Percentiles rank a stretch among this genome's conserved stretches.
phyloP scores from a whole-genome alignment of 1,284 basidiomycete genomes.

The Chondrostereum purpureum region DNA sequence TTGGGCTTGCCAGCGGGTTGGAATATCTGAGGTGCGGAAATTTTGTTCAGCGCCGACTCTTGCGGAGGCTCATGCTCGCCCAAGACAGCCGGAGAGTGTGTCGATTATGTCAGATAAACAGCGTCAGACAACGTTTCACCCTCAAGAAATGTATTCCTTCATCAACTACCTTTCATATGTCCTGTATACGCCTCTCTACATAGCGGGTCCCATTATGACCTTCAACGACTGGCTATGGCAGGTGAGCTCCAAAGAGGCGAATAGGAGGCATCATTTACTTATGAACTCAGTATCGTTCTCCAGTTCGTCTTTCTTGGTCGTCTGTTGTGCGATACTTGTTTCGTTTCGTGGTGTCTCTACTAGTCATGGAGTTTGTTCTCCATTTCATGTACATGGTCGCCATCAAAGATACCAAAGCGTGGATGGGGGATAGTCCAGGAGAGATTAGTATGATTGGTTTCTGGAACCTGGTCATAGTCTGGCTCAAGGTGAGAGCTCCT shows the following conservation, averaged over 20 bases:
- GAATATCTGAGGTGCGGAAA: slow-evolving; percentile 40
- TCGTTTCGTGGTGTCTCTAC: slow-evolving; percentile 67
- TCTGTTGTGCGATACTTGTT: slow-evolving; percentile 50
- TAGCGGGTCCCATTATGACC: slow-evolving; percentile 94
- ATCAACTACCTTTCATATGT: slow-evolving; percentile 53
- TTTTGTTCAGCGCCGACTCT: slow-evolving; percentile 9
- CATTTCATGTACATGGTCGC: slow-evolving; percentile 97
- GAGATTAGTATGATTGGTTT: slow-evolving; percentile 93
- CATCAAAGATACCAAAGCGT: slow-evolving; percentile 85
- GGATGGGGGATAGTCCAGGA: slow-evolving; percentile 68
- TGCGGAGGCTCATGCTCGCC: no score
- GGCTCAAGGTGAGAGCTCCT: slow-evolving; percentile 75
- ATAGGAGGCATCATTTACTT: neutral
- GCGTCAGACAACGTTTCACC: slow-evolving; percentile 36
- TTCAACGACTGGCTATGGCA: slow-evolving; percentile 96
- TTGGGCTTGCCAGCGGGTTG: slow-evolving; percentile 58
- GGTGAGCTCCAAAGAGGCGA: slow-evolving; percentile 37
- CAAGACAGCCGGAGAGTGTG: no score
- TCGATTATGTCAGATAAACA: slow-evolving; percentile 46
- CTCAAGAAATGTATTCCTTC: slow-evolving; percentile 55
- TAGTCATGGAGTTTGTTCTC: slow-evolving; percentile 88
- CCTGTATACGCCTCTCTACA: slow-evolving; percentile 90
- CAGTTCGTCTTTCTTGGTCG: slow-evolving; percentile 34
- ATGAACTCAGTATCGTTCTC: slow-evolving; percentile 43
- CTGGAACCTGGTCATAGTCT: slow-evolving; percentile 95